Base-by-base conservation (phyloP, 2,329 filamentous ascomycete species). In the Diaporthe ilicicola region DNA sequence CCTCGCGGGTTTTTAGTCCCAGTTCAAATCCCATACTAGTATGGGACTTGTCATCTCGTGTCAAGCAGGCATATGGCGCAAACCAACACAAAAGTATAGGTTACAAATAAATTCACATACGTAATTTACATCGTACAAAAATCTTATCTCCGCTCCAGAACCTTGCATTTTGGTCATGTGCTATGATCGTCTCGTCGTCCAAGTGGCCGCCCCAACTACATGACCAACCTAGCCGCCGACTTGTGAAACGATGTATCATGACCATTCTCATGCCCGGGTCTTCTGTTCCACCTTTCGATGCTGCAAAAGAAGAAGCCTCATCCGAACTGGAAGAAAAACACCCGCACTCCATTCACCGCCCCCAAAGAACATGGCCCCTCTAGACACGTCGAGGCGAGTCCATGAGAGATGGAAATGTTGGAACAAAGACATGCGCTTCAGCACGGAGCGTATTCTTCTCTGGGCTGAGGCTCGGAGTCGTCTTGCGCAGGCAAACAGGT, bases 51-150 rank as follows among this genome's bases (percentile, higher is more conserved):
- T 4, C 19, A 46, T 12, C 29, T 39, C 32, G 39, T 24, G 15
- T 27, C 5, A 32, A 22, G 42, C 39, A 32, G 22, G 42, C 39
- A 17, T 27, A 12, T 27, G 22, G 24, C 22, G 27, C 4, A 12
- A 39, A 34, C n/a, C 7, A 17, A 32, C 17, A 27, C 7, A 22
- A 15, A 24, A 9, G 27, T 50, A 15, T 29, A 37, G 44, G 37
- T 64, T 29, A 37, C 27, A 34, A 24, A 37, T 34, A 46, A 53
- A 32, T 61, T 48, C 55, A 61, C 53, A 50, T 64, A 54, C 54
- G 51, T 72, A 50, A 68, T 71, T 55, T 67, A 72, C 68, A 70
- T 69, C 70, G 54, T 72, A 72, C 65, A 66, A 50, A 69, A 66
- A 46, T 69, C 67, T 70, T 65, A 70, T 68, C 55, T 71, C 42